Evolutionary conservation across 495 filamentous ascomycete genomes (phyloP).

Genomic region (Neurospora sp.): DNA sequence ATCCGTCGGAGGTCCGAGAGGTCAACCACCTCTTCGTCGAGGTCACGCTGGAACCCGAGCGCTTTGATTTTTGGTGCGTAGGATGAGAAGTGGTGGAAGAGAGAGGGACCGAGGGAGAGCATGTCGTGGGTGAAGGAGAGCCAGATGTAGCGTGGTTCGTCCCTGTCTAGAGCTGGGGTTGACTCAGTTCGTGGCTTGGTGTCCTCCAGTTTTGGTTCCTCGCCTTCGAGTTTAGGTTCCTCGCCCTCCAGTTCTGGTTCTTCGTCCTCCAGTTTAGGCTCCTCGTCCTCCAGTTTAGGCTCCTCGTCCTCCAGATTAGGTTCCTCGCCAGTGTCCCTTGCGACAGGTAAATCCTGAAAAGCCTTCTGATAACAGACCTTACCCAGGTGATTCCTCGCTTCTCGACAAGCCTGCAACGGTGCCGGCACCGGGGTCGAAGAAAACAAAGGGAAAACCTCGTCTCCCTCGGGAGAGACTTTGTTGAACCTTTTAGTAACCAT

Average conservation of each 20-base stretch:
- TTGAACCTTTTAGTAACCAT: not conserved
- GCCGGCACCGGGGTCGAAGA: not conserved
- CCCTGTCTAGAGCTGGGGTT: not conserved
- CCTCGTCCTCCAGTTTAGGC: not conserved
- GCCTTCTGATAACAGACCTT: not conserved
- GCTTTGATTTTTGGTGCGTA: not conserved
- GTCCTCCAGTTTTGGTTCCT: too few relatives aligned
- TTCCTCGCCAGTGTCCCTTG: not conserved
- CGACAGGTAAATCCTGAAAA: not conserved
- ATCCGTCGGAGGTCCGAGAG: not conserved
- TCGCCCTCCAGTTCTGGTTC: not conserved
- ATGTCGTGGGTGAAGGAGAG: not conserved
- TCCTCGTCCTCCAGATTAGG: too few relatives aligned
- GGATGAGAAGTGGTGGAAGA: not conserved
- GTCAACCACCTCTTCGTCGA: not conserved
- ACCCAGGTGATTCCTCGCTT: not conserved
- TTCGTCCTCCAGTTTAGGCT: not conserved
- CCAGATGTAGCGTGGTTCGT: not conserved
- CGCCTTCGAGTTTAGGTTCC: not conserved
- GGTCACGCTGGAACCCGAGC: not conserved
- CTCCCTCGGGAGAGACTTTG: too few relatives aligned
- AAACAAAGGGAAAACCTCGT: not conserved
- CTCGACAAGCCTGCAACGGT: not conserved
- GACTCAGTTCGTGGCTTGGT: too few relatives aligned
- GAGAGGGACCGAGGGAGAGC: not conserved